phyloP scores from a whole-genome alignment of 441 rosid genomes.

The Brassica hybrid region DNA sequence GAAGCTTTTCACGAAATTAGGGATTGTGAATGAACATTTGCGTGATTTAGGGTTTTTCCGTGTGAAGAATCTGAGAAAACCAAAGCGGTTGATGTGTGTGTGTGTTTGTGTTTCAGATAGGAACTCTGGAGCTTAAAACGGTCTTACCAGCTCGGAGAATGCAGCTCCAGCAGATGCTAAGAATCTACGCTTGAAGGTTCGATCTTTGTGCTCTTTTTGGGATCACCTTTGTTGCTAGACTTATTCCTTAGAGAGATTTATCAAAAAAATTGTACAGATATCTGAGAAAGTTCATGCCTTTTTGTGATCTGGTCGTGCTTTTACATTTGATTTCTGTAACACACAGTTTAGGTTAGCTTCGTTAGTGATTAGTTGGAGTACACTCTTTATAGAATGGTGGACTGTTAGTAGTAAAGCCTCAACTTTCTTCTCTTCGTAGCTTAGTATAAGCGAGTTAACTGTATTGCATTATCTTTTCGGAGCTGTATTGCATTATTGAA shows the following conservation, averaged over 20 bases:
- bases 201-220: too few relatives aligned
- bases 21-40: constrained; percentile 26
- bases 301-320: constrained; percentile 14
- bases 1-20: constrained; percentile 8
- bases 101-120: constrained; percentile 50
- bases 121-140: too few relatives aligned
- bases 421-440: not conserved
- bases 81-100: constrained; percentile 12
- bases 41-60: constrained; percentile 23
- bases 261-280: not conserved
- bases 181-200: too few relatives aligned
- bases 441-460: not conserved
- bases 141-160: too few relatives aligned
- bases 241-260: constrained; percentile 2
- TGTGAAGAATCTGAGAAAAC: constrained; percentile 24
- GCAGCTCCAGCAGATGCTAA: too few relatives aligned
- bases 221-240: not conserved
- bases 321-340: not conserved
- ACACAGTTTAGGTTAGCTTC: not conserved
- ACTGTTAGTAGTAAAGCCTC: not conserved
- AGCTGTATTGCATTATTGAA: too few relatives aligned
- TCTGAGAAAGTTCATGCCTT: constrained; percentile 4
- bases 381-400: not conserved
- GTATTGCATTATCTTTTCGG: not conserved
- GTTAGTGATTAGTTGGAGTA: not conserved